Evolutionary conservation across 106 monocot genomes (phyloP), one percentile per base, ranked within the genome.

Genomic region (Chionographis japonica): DNA sequence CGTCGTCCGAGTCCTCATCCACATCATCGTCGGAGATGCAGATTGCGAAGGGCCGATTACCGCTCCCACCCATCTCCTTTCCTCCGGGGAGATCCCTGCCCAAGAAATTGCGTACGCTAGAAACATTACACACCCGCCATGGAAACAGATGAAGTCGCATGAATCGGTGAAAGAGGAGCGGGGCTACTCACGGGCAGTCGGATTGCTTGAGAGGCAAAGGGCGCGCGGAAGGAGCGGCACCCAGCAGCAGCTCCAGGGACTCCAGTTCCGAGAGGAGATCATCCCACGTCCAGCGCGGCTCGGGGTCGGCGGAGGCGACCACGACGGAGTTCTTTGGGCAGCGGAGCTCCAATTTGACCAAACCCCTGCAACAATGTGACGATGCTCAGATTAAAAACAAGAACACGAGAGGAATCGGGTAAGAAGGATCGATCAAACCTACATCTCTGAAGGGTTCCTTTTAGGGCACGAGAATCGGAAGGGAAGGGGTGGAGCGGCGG

Each of bases 211-310:
- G 52, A 62, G 80, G 69, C 11, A 63, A 51, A 27, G 83, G 54
- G 8, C 36, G 16, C 3, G 69, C 5, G 55, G 64, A 27, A 18
- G 40, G 35, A 63, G 46, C 62, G 62, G 38, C 62, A 8, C 58
- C 65, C 4, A 76, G 81, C 38, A 63, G 73, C 16, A 27, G 1
- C 60, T 83, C 75, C 8, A 87, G 53, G 37, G 72, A 38, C 37
- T 79, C 70, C 27, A 88, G 70, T 60, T 78, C 84, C 7, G 72
- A 40, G 37, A 85, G 59, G 13, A 88, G 75, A 40, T 77, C 73
- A 41, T 79, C 71, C 11, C 81, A 36, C 0, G 75, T 63, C 81
- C 78, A 85, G 55, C 51, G 39, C 19, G 84, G 81, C 0, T 61
- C 69, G 7, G 80, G 72, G 16, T 75, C 77, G n/a, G 54, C 40